Evolutionary conservation across 1,139 yeast species (phyloP).

Genomic region (Candida sanyaensis): DNA sequence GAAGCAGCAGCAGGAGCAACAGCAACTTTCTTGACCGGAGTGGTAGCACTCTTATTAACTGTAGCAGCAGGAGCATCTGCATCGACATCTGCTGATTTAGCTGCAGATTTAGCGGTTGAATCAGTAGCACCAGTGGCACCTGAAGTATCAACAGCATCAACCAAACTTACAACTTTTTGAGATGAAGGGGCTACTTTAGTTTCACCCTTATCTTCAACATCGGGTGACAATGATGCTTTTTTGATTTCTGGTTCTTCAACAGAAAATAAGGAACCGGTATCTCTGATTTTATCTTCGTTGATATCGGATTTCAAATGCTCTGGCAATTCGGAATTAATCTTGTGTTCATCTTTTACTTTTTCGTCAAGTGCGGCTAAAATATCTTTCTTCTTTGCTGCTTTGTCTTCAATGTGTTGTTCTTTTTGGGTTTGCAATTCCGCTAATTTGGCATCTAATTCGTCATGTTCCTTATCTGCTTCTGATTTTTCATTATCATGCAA

Average conservation of each 20-base stretch:
- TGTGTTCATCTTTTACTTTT: constrained; percentile 43
- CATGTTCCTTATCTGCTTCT: constrained; percentile 25
- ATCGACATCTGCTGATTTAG: constrained; percentile 5
- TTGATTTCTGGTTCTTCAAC: constrained; percentile 24
- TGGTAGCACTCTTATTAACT: constrained; percentile 1
- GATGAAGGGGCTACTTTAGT: background rate
- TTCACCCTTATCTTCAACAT: constrained; percentile 10
- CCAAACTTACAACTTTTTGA: background rate
- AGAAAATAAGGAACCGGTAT: constrained; percentile 43
- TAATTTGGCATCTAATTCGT: constrained; percentile 36
- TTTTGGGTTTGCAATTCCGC: constrained; percentile 31
- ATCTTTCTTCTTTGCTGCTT: constrained; percentile 33
- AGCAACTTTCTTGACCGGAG: constrained; percentile 3
- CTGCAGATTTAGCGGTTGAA: constrained; percentile 1
- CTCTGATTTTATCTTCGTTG: constrained; percentile 40
- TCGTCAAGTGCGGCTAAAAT: constrained; percentile 35
- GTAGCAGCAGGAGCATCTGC: constrained; percentile 5
- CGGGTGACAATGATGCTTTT: constrained; percentile 17
- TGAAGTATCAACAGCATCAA: constrained; percentile 8
- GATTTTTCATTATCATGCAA: constrained; percentile 26
- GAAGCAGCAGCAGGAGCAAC: constrained; percentile 10
- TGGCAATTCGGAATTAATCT: constrained; percentile 52
- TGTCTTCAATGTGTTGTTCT: constrained; percentile 28
- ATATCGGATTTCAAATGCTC: constrained; percentile 51
- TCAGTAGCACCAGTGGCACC: constrained; percentile 2